These are phyloP conservation scores for Hamamelis virginiana DNA, from an alignment of 164 flowering plant genomes.

Conservation along the genomic window DNA sequence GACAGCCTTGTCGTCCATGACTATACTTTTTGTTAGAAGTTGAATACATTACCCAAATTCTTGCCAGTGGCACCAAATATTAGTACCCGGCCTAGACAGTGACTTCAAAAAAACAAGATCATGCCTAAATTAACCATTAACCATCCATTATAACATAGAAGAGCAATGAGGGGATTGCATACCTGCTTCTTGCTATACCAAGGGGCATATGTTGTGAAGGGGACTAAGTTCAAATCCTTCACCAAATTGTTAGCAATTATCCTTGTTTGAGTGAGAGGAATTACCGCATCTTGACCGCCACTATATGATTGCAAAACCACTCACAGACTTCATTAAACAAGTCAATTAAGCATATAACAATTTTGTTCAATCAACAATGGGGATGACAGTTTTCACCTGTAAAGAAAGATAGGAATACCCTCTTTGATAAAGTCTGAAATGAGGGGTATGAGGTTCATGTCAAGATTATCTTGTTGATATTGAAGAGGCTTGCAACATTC, in stretches of 20 bases:
- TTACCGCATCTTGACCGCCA: constrained; percentile 46
- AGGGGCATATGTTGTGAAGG: constrained; percentile 32
- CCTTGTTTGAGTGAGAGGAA: constrained; percentile 47
- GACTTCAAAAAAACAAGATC: no score
- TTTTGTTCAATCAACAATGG: neutral
- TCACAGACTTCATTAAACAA: neutral
- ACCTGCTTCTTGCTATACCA: constrained; percentile 45
- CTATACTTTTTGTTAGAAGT: no score
- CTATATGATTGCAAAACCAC: constrained; percentile 12
- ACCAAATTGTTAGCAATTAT: constrained; percentile 40
- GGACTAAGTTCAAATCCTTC: constrained; percentile 22
- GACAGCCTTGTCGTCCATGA: no score
- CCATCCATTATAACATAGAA: no score
- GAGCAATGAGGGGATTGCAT: neutral
- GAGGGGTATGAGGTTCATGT: constrained; percentile 35
- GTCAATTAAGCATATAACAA: no score
- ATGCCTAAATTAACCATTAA: no score
- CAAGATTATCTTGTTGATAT: constrained; percentile 32
- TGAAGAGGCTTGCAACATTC: constrained; percentile 33
- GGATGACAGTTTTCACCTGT: constrained; percentile 22
- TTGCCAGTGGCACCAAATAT: no score
- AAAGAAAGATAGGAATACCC: constrained; percentile 37
- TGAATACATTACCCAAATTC: no score
- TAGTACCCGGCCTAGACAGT: no score
- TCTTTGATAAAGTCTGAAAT: constrained; percentile 26